Evolutionary conservation across 768 basidiomycete genomes (phyloP).

Genomic region (Russula sp.): DNA sequence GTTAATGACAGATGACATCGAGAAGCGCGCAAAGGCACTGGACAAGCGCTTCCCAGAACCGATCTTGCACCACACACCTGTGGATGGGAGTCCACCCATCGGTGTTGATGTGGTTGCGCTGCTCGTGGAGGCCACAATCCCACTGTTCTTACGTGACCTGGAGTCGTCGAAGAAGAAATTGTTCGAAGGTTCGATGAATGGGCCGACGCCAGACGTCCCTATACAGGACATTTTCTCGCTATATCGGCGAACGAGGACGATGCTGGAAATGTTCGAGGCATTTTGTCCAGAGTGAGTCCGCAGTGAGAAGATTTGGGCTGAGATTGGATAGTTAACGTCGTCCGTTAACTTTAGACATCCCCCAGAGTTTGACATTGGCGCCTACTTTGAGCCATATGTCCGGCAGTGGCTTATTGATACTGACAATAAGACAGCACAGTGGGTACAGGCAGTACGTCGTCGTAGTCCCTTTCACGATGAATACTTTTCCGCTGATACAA

Average conservation of each 20-base stretch:
- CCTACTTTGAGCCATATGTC: constrained; percentile 86
- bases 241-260: constrained; percentile 71
- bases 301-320: constrained; percentile 12
- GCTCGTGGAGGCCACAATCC: constrained; percentile 64
- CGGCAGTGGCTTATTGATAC: constrained; percentile 86
- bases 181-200: constrained; percentile 81
- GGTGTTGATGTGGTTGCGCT: constrained; percentile 70
- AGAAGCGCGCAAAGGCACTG: constrained; percentile 77
- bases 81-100: background rate
- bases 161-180: constrained; percentile 68
- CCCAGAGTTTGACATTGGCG: constrained; percentile 63
- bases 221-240: constrained; percentile 89
- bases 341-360: constrained; percentile 44
- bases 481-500: background rate
- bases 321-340: constrained; percentile 4
- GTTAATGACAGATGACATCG: constrained; percentile 83
- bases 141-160: constrained; percentile 63
- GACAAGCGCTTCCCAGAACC: constrained; percentile 87
- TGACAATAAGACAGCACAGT: constrained; percentile 84
- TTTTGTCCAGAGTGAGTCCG: constrained; percentile 72
- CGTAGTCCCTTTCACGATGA: background rate
- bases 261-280: constrained; percentile 76
- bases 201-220: constrained; percentile 80
- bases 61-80: constrained; percentile 62
- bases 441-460: constrained; percentile 83